Evolutionary conservation across 495 filamentous ascomycete genomes (phyloP).

Genomic region (Trichoderma asperelloides): DNA sequence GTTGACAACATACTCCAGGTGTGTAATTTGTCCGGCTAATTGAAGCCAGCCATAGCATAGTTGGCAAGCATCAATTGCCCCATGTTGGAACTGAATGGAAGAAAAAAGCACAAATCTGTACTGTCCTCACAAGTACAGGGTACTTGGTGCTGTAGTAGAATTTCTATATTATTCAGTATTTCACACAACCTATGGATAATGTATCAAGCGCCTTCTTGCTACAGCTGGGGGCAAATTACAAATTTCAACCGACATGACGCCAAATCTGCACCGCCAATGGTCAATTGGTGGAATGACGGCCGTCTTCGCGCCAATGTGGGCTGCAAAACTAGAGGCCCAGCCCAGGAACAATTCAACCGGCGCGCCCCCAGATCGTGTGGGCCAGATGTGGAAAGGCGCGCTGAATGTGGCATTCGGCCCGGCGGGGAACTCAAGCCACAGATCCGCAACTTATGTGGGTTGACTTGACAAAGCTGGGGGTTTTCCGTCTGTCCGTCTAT

Average conservation of each 20-base stretch:
- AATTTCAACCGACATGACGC: not conserved
- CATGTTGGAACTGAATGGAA: too few relatives aligned
- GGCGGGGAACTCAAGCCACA: constrained; percentile 2
- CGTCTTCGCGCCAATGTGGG: not conserved
- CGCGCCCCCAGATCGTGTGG: not conserved
- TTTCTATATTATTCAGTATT: too few relatives aligned
- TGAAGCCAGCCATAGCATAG: too few relatives aligned
- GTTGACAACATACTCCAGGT: too few relatives aligned
- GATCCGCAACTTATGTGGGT: not conserved
- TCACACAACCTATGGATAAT: not conserved
- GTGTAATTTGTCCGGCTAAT: too few relatives aligned
- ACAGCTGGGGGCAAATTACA: not conserved
- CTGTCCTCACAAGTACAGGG: too few relatives aligned
- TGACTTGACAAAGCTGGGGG: not conserved
- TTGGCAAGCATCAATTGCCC: too few relatives aligned
- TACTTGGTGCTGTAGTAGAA: too few relatives aligned
- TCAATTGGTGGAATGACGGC: not conserved
- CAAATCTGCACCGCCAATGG: not conserved
- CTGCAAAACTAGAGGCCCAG: not conserved
- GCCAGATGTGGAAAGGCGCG: not conserved
- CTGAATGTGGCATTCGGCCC: not conserved
- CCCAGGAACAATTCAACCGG: constrained; percentile 7
- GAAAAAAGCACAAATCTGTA: too few relatives aligned
- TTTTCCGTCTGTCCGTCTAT: not conserved
- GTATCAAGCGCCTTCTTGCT: not conserved